Percentiles rank a stretch among this genome's conserved stretches.
Conservation (phyloP, 2,329 filamentous ascomycete genomes). For the Alternaria hordeiaustralica region DNA sequence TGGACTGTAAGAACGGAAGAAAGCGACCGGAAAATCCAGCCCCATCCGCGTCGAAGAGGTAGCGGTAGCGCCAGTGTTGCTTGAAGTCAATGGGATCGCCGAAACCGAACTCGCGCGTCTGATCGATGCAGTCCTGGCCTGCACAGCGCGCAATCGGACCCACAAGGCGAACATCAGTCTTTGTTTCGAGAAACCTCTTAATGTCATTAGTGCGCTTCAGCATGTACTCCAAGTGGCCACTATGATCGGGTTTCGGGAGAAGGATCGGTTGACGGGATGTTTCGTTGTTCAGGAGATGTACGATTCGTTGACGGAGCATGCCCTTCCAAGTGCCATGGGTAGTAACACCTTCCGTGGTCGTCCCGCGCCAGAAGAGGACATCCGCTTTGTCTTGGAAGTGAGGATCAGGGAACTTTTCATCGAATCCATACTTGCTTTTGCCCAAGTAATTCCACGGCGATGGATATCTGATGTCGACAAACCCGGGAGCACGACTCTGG, state of each 20-base stretch:
- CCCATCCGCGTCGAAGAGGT: conserved; percentile 75
- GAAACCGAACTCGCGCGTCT: conserved; percentile 61
- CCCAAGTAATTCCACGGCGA: conserved; percentile 67
- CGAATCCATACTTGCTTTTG: conserved; percentile 61
- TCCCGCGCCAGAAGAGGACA: conserved; percentile 77
- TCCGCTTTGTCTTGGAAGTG: conserved; percentile 68
- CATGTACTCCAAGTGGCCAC: conserved; percentile 61
- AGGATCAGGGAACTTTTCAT: conserved; percentile 59
- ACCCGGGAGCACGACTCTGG: conserved; percentile 73
- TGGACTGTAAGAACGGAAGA: conserved; percentile 69
- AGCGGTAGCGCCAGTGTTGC: conserved; percentile 69
- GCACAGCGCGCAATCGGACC: conserved; percentile 64
- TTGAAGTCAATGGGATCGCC: conserved; percentile 58
- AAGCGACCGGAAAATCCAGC: conserved; percentile 70
- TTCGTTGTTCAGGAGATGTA: conserved; percentile 62
- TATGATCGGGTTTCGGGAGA: conserved; percentile 57
- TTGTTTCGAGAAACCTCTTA: conserved; percentile 59
- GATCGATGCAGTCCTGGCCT: conserved; percentile 59
- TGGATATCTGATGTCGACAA: conserved; percentile 79
- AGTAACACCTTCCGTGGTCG: conserved; percentile 61
- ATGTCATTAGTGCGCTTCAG: conserved; percentile 61
- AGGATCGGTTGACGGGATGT: conserved; percentile 41
- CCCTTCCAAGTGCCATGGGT: conserved; percentile 66
- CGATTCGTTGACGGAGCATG: conserved; percentile 73
- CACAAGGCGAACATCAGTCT: conserved; percentile 64